Evolutionary conservation across 169 alveolate species (phyloP), one percentile per base, ranked within the genome.

Genomic region (Theileria equi): DNA sequence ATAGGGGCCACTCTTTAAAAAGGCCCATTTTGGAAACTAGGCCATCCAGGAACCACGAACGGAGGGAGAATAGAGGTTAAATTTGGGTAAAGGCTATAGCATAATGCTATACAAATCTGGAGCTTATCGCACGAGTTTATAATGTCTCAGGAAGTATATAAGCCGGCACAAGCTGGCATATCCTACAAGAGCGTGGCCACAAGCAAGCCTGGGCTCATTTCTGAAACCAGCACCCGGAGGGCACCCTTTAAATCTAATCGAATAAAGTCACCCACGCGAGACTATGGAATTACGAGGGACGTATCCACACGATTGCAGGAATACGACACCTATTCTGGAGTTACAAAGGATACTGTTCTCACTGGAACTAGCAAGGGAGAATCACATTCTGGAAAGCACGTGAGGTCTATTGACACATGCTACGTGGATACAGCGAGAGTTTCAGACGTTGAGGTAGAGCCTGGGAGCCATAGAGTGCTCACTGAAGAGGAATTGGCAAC

Each of bases 401-500:
- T 36, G 45, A 36, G 13, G 45, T 13, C 19, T 11, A 13, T 10
- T 36, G 19, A 36, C 19, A 36, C 45, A 36, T 10, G 13, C 45
- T 11, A 36, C 45, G 57, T 38, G 19, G 16, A 10, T 48, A 10
- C 11, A 48, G 23, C 57, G 47, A 48, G 13, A 25, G 57, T 36
- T 55, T 11, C 64, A 44, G 63, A n/a, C 21, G 63, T 6, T 11
- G 69, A 31, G 10, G 8, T 32, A 17, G 48, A 7, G 64, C 45
- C 19, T 19, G 53, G 72, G 38, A 60, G 48, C 23, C 85, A 76
- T 38, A 58, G 79, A 21, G 85, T 76, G 13, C 43, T 76, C 13
- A 63, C 62, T 1, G 85, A 76, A 44, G 52, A 43, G 43, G 94
- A 89, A 57, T 64, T 90, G 53, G 94, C 92, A 28, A 79, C 82